Percentiles rank a stretch among this genome's conserved stretches.
Evolutionary conservation across 2,329 filamentous ascomycete genomes (phyloP).

Genomic region (Sclerotinia glacialis): DNA sequence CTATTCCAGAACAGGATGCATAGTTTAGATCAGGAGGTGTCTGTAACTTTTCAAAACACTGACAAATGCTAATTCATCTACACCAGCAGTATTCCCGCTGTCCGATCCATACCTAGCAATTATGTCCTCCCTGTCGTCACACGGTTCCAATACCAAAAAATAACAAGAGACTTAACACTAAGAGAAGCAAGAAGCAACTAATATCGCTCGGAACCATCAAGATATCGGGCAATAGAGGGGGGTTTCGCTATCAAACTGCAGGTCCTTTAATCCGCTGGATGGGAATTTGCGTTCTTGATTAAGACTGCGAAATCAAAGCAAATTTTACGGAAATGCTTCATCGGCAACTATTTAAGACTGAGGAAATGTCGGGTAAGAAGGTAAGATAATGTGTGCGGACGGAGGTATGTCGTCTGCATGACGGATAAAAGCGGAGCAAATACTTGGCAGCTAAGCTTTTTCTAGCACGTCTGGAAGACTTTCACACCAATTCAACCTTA

Average conservation of each 20-base stretch:
- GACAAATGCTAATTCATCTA: not conserved
- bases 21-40: no score
- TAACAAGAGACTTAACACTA: rapidly evolving
- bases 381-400: not conserved
- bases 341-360: no score
- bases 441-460: not conserved
- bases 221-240: not conserved
- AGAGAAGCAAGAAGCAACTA: not conserved
- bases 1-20: not conserved
- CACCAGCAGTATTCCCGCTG: not conserved
- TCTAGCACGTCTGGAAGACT: not conserved
- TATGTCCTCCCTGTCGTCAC: no score
- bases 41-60: not conserved
- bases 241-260: no score
- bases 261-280: not conserved
- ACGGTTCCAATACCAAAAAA: not conserved
- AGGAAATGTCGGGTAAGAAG: not conserved
- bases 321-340: no score
- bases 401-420: not conserved
- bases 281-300: not conserved
- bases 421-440: not conserved
- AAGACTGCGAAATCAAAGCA: not conserved
- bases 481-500: not conserved
- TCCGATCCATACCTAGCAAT: not conserved
- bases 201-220: not conserved